A percentile compares a stretch with the other conserved stretches of the same genome.
Conservation (phyloP, 129 eudicot species). For the Silybum marianum region DNA sequence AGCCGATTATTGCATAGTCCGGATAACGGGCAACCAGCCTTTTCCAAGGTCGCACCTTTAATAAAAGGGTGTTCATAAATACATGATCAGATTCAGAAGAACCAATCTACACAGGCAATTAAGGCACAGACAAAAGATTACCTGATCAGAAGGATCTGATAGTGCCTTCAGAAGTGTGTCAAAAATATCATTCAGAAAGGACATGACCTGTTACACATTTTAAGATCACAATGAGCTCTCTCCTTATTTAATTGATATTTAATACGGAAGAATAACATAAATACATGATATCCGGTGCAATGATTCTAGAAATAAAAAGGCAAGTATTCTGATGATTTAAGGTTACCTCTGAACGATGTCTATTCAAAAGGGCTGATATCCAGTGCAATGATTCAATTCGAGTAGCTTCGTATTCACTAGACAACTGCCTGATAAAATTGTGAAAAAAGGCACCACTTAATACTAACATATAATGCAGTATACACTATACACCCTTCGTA, state of each 20-base stretch:
- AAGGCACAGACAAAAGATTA: slow-evolving; percentile 38
- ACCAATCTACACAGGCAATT: neutral
- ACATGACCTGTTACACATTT: slow-evolving; percentile 62
- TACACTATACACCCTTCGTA: neutral
- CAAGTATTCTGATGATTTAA: neutral
- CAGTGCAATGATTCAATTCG: slow-evolving; percentile 96
- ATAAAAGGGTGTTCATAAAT: neutral
- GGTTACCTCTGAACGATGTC: slow-evolving; percentile 79
- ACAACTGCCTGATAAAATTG: slow-evolving; percentile 63
- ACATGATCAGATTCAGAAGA: neutral
- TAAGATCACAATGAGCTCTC: slow-evolving; percentile 21
- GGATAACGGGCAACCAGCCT: neutral
- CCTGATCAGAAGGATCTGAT: slow-evolving; percentile 97
- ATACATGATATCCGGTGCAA: neutral
- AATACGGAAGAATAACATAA: neutral
- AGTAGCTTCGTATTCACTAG: slow-evolving; percentile 95
- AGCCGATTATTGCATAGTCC: neutral
- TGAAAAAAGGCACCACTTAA: slow-evolving; percentile 7
- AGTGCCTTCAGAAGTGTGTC: slow-evolving; percentile 90
- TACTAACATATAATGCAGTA: slow-evolving; percentile 11
- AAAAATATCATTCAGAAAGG: slow-evolving; percentile 77
- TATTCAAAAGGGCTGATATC: slow-evolving; percentile 83
- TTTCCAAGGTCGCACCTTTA: neutral
- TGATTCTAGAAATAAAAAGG: neutral
- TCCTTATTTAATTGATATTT: neutral